Base-by-base conservation (phyloP, 768 basidiomycete species). In the Russula griseocarnosa region DNA sequence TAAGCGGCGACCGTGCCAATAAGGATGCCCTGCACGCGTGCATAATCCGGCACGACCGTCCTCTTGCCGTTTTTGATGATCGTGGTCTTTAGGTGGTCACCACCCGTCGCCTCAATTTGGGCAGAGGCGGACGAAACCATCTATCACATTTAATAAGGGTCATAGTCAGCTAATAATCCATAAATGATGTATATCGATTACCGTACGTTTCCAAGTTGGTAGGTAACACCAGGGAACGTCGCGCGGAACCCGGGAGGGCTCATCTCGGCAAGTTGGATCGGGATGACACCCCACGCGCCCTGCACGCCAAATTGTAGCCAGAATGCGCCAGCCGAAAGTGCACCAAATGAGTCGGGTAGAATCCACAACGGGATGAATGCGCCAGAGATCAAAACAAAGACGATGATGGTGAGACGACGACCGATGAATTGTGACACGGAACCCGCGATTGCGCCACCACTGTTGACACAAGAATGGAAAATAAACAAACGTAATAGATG, bases 1-100 rank as follows among this genome's bases (percentile, higher is more conserved):
- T 88, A 95, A 0, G 83, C 87, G 0, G 90, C 79, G 20, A 97
- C 88, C n/a, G 82, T 81, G 7, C 94, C 94, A 55, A 98, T 87
- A 24, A 98, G 79, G 71, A 98, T 94, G 44, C 90, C 91, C 77
- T 92, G 90, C 2, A 91, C 90, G 13, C 73, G 77, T n/a, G 79
- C 81, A 66, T 82, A 82, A 67, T 82, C 79, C n/a, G 80, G 75
- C n/a, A 66, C 66, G 44, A 63, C 20, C 28, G 38, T 59, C 4
- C 18, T 9, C 62, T n/a, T 49, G 28, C 66, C 66, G 38, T 60
- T 28, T 30, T 59, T 56, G 62, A 64, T 32, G 52, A 66, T 55
- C 20, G 66, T 66, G 3, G 66, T 66, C 57, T 66, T 66, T 38
- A 66, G 10, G 54, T 66, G 54, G 47, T 66, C 62, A 26, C 66